Conservation (phyloP, 1,139 yeast species). For the Diutina mesorugosa region DNA sequence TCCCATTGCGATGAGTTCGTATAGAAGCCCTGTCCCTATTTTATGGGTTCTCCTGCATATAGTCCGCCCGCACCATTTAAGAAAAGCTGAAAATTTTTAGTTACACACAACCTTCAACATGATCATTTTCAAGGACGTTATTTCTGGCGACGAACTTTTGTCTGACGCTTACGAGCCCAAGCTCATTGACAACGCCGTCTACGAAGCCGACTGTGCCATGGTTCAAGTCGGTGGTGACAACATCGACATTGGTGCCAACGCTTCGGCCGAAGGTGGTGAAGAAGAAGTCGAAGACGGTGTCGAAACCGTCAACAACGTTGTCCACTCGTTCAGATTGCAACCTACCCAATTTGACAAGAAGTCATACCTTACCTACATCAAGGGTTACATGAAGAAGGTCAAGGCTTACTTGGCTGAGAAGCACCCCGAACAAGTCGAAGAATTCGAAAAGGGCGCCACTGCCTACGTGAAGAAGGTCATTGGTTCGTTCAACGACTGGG, state of each 20-base stretch:
- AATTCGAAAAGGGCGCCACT: conserved; percentile 94
- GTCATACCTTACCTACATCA: conserved; percentile 88
- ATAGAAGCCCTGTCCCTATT: background rate
- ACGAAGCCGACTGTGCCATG: conserved; percentile 95
- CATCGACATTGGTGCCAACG: conserved; percentile 98
- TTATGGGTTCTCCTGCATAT: background rate
- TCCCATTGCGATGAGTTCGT: background rate
- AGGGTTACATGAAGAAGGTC: conserved; percentile 96
- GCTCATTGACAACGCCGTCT: conserved; percentile 79
- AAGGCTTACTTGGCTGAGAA: conserved; percentile 81
- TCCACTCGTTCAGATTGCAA: conserved; percentile 96
- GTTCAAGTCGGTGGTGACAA: conserved; percentile 77
- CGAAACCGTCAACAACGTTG: conserved; percentile 93
- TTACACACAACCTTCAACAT: conserved; percentile 10
- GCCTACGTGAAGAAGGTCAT: conserved; percentile 92
- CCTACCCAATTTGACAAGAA: conserved; percentile 94
- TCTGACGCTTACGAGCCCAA: conserved; percentile 93
- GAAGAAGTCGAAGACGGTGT: conserved; percentile 71
- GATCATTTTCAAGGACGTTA: conserved; percentile 51
- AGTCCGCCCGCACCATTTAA: background rate
- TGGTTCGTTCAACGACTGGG: conserved; percentile 96
- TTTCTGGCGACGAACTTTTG: conserved; percentile 91
- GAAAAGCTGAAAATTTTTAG: background rate
- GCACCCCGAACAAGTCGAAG: conserved; percentile 75
- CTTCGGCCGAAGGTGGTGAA: conserved; percentile 91